Conservation (phyloP, 768 basidiomycete species). For the Cystofilobasidium capitatum region DNA sequence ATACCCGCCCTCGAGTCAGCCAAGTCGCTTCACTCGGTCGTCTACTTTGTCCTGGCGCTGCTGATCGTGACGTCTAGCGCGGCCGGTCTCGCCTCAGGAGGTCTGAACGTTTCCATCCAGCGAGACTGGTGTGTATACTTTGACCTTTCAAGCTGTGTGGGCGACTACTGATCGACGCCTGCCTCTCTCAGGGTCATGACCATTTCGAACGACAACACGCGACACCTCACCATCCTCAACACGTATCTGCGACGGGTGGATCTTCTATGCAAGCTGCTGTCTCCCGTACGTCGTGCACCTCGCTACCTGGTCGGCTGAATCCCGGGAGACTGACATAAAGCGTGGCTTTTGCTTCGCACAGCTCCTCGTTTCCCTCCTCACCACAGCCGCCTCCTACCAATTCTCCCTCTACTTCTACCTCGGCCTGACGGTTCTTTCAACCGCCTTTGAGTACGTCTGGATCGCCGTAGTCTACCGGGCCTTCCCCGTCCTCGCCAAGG, state of each 20-base stretch:
- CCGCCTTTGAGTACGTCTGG: constrained; percentile 45
- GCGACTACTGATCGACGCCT: background rate
- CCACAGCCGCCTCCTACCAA: constrained; percentile 38
- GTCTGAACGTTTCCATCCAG: constrained; percentile 46
- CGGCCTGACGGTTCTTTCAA: constrained; percentile 39
- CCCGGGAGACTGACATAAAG: background rate
- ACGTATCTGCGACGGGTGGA: constrained; percentile 42
- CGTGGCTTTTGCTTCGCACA: background rate
- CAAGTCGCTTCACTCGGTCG: background rate
- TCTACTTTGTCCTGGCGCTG: constrained; percentile 39
- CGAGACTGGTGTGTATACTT: constrained; percentile 44
- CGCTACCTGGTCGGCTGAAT: background rate
- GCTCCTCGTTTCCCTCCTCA: constrained; percentile 48
- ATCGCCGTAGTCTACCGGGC: constrained; percentile 42
- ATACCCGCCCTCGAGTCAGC: background rate
- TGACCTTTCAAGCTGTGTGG: too few species aligned
- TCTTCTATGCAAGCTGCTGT: constrained; percentile 47
- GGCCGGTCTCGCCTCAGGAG: constrained; percentile 43
- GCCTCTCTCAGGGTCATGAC: constrained; percentile 35
- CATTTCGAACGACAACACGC: constrained; percentile 41
- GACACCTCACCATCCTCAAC: constrained; percentile 44
- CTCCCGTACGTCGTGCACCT: constrained; percentile 36
- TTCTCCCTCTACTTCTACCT: constrained; percentile 32
- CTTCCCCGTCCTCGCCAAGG: constrained; percentile 39
- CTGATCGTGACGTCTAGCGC: constrained; percentile 40